A percentile compares a stretch with the other conserved stretches of the same genome.
Conservation (phyloP, 208 protist genomes). For the Trypanosoma grayi region DNA sequence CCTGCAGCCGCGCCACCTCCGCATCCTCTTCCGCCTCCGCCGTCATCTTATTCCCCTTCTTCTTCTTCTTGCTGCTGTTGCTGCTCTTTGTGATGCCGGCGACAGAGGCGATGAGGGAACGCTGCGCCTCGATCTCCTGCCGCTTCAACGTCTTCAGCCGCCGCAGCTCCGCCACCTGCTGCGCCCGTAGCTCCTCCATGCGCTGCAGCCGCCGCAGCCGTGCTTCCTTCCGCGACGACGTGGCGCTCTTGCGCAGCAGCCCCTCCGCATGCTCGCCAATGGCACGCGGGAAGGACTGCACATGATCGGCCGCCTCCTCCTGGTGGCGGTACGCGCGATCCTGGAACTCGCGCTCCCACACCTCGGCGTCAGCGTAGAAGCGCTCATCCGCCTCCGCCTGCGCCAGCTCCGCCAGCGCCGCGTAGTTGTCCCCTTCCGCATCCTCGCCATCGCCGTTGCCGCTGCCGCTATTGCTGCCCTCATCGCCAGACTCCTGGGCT, state of each 20-base stretch:
- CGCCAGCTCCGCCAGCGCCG: conserved; percentile 54
- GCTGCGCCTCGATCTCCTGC: conserved; percentile 86
- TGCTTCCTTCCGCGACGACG: conserved; percentile 76
- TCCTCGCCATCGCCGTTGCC: conserved; percentile 2
- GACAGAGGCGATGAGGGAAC: conserved; percentile 77
- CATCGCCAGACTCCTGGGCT: conserved; percentile 17
- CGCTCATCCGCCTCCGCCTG: conserved; percentile 77
- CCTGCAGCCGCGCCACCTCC: conserved; percentile 48
- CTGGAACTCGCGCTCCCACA: conserved; percentile 86
- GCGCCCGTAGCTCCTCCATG: conserved; percentile 52
- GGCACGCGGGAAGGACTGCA: conserved; percentile 80
- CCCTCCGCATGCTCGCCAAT: conserved; percentile 68
- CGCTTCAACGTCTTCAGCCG: conserved; percentile 88
- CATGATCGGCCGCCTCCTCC: conserved; percentile 41
- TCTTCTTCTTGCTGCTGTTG: conserved; percentile 15
- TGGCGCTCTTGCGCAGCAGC: conserved; percentile 50
- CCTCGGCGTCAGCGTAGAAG: conserved; percentile 82
- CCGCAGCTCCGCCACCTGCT: conserved; percentile 84
- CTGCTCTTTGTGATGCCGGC: conserved; percentile 39
- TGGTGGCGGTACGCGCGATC: conserved; percentile 87
- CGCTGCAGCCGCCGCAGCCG: conserved; percentile 74
- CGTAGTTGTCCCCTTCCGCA: conserved; percentile 37
- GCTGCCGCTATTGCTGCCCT: background rate
- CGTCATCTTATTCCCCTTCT: background rate
- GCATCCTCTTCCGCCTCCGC: conserved; percentile 53